These are phyloP conservation scores for Epichloe sylvatica DNA, from an alignment of 2,329 filamentous ascomycete species.

Conservation along the genomic window DNA sequence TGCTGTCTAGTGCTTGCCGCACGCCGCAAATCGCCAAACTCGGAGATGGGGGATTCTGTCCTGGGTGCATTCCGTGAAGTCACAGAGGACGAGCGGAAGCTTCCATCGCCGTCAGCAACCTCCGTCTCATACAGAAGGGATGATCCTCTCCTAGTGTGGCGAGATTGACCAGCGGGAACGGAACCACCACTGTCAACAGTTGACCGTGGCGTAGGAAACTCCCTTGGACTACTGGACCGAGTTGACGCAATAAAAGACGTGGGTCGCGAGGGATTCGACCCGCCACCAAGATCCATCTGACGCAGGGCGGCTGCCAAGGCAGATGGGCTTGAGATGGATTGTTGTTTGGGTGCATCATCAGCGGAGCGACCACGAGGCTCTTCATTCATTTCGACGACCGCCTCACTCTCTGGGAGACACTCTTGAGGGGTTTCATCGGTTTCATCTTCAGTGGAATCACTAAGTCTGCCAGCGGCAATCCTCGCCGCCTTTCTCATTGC, in stretches of 20 bases:
- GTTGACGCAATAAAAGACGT: slow-evolving; percentile 51
- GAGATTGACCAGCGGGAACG: slow-evolving; percentile 43
- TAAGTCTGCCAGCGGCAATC: slow-evolving; percentile 72
- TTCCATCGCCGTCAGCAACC: slow-evolving; percentile 73
- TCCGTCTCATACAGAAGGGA: slow-evolving; percentile 78
- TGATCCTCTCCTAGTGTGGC: slow-evolving; percentile 52
- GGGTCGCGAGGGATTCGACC: slow-evolving; percentile 32
- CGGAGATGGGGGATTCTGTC: slow-evolving; percentile 82
- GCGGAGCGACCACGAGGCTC: slow-evolving; percentile 8
- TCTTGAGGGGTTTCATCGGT: slow-evolving; percentile 22
- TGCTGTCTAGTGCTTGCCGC: slow-evolving; percentile 68
- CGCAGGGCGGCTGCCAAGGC: slow-evolving; percentile 41
- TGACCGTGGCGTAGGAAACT: slow-evolving; percentile 82
- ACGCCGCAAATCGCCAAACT: slow-evolving; percentile 61
- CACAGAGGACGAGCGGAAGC: slow-evolving; percentile 65
- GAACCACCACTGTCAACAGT: slow-evolving; percentile 43
- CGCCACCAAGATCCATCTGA: slow-evolving; percentile 21
- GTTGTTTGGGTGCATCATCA: slow-evolving; percentile 3
- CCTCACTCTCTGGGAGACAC: slow-evolving; percentile 5
- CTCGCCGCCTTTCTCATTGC: slow-evolving; percentile 80
- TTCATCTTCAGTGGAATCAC: slow-evolving; percentile 56
- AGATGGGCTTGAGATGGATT: slow-evolving; percentile 28
- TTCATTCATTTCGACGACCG: slow-evolving; percentile 5
- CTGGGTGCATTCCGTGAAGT: slow-evolving; percentile 53
- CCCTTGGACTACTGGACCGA: slow-evolving; percentile 76